These are phyloP conservation scores for Scutellaria baicalensis DNA, from an alignment of 257 asterid species.

Conservation along the genomic window DNA sequence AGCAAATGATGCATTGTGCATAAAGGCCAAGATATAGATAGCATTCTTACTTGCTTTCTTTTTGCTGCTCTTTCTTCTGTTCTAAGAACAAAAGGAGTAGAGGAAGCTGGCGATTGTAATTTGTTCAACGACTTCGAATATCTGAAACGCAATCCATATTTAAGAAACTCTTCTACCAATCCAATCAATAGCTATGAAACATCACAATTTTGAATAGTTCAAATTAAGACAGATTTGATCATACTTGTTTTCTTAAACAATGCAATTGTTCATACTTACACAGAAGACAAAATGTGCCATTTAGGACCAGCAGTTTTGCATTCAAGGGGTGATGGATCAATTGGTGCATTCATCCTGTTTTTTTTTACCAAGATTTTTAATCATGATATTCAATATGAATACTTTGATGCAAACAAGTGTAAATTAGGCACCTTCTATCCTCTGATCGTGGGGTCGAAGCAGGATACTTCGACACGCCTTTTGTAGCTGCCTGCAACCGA, in stretches of 20 bases:
- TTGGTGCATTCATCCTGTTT: constrained; percentile 59
- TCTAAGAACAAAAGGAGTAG: constrained; percentile 70
- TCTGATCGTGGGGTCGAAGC: constrained; percentile 53
- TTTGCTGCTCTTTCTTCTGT: constrained; percentile 96
- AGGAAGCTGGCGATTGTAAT: constrained; percentile 57
- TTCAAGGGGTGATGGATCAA: constrained; percentile 39
- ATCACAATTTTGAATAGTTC: background rate
- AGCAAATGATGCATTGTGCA: background rate
- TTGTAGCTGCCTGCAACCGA: constrained; percentile 33
- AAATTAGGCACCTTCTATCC: constrained; percentile 38
- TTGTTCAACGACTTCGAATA: constrained; percentile 70
- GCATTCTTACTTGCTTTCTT: constrained; percentile 73
- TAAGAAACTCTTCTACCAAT: background rate
- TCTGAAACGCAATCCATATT: constrained; percentile 29
- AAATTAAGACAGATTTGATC: background rate
- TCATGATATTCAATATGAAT: no score
- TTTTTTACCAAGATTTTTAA: constrained; percentile 1
- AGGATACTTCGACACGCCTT: constrained; percentile 30
- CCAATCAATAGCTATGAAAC: background rate
- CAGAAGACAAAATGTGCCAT: constrained; percentile 74
- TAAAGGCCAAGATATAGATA: background rate
- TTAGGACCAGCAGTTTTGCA: constrained; percentile 69
- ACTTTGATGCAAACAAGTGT: no score
- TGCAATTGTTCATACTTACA: constrained; percentile 48
- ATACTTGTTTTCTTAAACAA: background rate